Conservation (phyloP, 2,329 filamentous ascomycete species). For the Botrytis elliptica region DNA sequence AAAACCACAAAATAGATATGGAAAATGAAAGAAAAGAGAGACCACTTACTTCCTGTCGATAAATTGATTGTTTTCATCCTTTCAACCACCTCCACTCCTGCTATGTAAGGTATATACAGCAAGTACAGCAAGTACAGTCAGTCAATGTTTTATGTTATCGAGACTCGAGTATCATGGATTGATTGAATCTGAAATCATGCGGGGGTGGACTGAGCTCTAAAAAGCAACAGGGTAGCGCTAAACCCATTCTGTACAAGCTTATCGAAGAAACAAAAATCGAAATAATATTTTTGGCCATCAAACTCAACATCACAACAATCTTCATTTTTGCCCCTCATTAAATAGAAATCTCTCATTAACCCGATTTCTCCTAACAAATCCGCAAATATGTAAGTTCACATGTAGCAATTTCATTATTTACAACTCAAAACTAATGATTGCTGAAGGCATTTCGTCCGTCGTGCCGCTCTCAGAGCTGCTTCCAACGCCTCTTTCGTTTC, state of each 20-base stretch:
- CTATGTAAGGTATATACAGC: neutral
- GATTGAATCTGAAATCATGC: neutral
- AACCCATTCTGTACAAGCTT: neutral
- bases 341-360: slow-evolving; percentile 5
- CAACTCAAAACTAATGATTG: slow-evolving; percentile 20
- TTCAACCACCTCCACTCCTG: neutral
- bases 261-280: slow-evolving; percentile 13
- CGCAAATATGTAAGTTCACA: slow-evolving; percentile 2
- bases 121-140: neutral
- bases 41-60: neutral
- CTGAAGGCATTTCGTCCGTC: slow-evolving; percentile 47
- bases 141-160: neutral
- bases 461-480: slow-evolving; percentile 55
- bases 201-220: neutral
- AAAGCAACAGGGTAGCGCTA: neutral
- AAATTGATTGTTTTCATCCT: neutral
- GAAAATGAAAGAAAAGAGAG: neutral
- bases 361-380: neutral
- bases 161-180: neutral
- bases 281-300: slow-evolving; percentile 7
- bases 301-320: neutral
- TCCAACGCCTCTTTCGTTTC: slow-evolving; percentile 44
- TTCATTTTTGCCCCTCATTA: neutral
- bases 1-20: neutral
- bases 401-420: neutral